Base-by-base conservation (phyloP, 768 basidiomycete genomes). In the Hericium rajendrae region DNA sequence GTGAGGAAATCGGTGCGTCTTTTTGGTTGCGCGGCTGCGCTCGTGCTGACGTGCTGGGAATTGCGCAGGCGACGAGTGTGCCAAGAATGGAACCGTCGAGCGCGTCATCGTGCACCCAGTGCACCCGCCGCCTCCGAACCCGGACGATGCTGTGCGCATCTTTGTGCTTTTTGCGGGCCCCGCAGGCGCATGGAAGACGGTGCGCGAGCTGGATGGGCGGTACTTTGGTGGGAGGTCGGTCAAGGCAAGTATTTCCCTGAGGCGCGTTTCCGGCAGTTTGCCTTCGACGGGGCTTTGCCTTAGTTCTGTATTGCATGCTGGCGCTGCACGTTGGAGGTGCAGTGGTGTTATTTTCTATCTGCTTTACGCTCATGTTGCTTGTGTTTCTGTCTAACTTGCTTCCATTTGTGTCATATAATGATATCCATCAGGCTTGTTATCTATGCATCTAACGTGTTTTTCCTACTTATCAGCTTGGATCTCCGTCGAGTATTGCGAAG, bases 151-250 rank as follows among this genome's bases (percentile, higher is more conserved):
- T 1, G 87, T 97, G 4, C 85, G 94, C 53, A 86, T 97, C 55
- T 98, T 97, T 67, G 87, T 97, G 15, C 73, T 89, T 54, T 98
- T 95, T 65, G 84, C 85, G 0, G 95, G 94, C 1, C 90, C 91
- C 4, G 94, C 81, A 0, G 95, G 92, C 11, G 95, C 94, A 6
- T 98, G 94, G 94, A 91, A 92, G 71, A 94, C 92, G 0, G 91
- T 94, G 2, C 82, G 92, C 51, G 93, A 95, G 68, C 77, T 97
- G 54, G 92, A 98, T 64, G 95, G 93, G 20, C 78, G 94, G 28
- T 95, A 81, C 68, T 98, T 97, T 66, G 94, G 89, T 12, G 95
- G 95, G 10, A 78, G 86, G 61, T 78, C 79, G 15, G 89, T 95
- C 32, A 76, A 86, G 48, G 92, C 92, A 76, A 86, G 64, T 94